Evolutionary conservation across 192 early-diverging fungal genomes (phyloP), one percentile per base, ranked within the genome.

Genomic region (Umbelopsis isabellina): DNA sequence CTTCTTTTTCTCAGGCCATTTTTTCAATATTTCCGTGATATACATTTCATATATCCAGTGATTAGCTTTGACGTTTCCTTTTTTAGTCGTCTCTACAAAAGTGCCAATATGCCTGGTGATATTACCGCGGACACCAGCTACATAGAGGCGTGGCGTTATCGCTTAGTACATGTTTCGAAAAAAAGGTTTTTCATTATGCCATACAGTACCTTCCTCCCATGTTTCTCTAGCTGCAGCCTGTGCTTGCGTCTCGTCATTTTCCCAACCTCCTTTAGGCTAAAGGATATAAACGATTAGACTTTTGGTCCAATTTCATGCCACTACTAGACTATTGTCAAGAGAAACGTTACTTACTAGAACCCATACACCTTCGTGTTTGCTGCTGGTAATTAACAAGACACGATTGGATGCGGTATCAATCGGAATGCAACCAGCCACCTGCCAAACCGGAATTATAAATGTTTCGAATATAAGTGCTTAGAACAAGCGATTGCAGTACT

Each of bases 261-360:
- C 88, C 88, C 88, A 89, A 21, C 88, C 88, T 27, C 88, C 88
- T 67, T 89, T 87, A 15, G 88, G 86, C 82, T 82, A 65, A 37
- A 10, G 44, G 16, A n/a, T 9, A n/a, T 27, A 45, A 11, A 70
- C 22, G 58, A 30, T 49, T 49, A 6, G 21, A 6, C 21, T 44
- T 1, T 30, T 46, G 47, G 23, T 15, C 66, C 18, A 16, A 22
- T 16, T 47, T 30, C 20, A 23, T 46, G n/a, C 11, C 53, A 21
- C 25, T 3, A 30, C 51, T 53, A 52, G 27, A 3, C 27, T 18
- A 33, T 27, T 11, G 20, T 30, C 16, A 47, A 69, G 16, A 16
- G 41, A 20, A 18, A 5, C 37, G 6, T 45, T 25, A 53, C 50
- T 81, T 79, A 82, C 80, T 35, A 88, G 45, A 0, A 88, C 82